These are phyloP conservation scores for Kwoniella dejecticola DNA, from an alignment of 768 basidiomycete genomes.

Conservation along the genomic window DNA sequence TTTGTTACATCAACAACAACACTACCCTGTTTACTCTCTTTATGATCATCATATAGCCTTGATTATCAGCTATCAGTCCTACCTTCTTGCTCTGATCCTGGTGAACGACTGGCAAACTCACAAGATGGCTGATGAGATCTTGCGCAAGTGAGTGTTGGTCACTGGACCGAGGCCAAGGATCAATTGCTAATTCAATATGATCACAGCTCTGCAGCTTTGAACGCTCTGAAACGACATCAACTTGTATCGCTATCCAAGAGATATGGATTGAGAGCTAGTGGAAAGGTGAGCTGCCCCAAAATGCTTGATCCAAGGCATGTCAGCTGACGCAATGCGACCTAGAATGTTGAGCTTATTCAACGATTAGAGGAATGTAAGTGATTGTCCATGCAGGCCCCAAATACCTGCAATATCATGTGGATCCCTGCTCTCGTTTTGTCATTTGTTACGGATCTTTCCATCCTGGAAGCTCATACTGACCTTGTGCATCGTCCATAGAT, in stretches of 20 bases:
- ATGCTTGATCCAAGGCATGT: too few species aligned
- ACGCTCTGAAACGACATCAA: conserved; percentile 46
- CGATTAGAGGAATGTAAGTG: conserved; percentile 43
- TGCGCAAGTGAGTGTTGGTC: conserved; percentile 36
- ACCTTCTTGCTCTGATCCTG: not conserved
- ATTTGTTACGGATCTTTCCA: not conserved
- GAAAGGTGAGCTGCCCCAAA: conserved; percentile 33
- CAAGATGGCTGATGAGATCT: conserved; percentile 37
- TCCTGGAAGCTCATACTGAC: not conserved
- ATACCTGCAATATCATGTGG: too few species aligned
- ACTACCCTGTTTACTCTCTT: too few species aligned
- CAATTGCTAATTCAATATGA: too few species aligned
- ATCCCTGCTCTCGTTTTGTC: too few species aligned
- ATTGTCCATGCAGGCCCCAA: too few species aligned
- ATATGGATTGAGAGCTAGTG: conserved; percentile 47
- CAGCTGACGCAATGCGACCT: conserved; percentile 13
- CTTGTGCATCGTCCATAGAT: conserved; percentile 8
- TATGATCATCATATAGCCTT: too few species aligned
- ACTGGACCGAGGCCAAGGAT: too few species aligned
- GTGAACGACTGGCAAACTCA: not conserved
- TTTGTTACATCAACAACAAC: too few species aligned
- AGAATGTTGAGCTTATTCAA: conserved; percentile 44
- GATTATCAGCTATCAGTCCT: too few species aligned
- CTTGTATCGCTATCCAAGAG: conserved; percentile 45
- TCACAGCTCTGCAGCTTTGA: conserved; percentile 43